These are phyloP conservation scores for Metarhizium guizhouense DNA, from an alignment of 2,329 filamentous ascomycete genomes.

Conservation along the genomic window DNA sequence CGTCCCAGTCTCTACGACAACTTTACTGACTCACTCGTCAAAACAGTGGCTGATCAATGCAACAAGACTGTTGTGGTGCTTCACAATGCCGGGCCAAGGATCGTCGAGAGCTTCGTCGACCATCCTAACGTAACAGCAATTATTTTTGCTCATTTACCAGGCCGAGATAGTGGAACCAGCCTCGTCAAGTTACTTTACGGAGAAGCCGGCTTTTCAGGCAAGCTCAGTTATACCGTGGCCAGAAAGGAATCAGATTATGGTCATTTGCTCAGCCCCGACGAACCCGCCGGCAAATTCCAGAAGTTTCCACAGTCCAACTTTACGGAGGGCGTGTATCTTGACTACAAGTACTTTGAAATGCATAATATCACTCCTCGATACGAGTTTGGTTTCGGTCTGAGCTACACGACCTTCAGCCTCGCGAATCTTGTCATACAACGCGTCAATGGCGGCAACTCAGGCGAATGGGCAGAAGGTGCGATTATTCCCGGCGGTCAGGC, in stretches of 20 bases:
- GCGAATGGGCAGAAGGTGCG: slow-evolving; percentile 28
- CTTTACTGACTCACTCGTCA: slow-evolving; percentile 49
- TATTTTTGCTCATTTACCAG: slow-evolving; percentile 55
- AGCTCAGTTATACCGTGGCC: slow-evolving; percentile 54
- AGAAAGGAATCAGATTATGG: slow-evolving; percentile 48
- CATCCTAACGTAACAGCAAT: slow-evolving; percentile 56
- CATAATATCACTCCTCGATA: slow-evolving; percentile 39
- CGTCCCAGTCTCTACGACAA: slow-evolving; percentile 55
- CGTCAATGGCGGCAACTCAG: slow-evolving; percentile 11
- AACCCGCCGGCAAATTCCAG: slow-evolving; percentile 40
- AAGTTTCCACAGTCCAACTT: slow-evolving; percentile 44
- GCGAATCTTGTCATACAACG: slow-evolving; percentile 29
- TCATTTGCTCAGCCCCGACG: slow-evolving; percentile 27
- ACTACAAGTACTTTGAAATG: slow-evolving; percentile 47
- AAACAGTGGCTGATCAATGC: slow-evolving; percentile 47
- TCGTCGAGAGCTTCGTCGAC: slow-evolving; percentile 53
- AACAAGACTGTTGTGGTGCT: slow-evolving; percentile 55
- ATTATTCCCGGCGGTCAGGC: slow-evolving; percentile 34
- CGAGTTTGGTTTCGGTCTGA: slow-evolving; percentile 48
- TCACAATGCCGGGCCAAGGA: slow-evolving; percentile 53
- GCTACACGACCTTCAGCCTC: slow-evolving; percentile 46
- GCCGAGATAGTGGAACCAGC: slow-evolving; percentile 51
- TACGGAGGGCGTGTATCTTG: slow-evolving; percentile 40
- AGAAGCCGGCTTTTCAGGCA: slow-evolving; percentile 45
- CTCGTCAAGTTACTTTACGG: slow-evolving; percentile 50